Evolutionary conservation across 768 basidiomycete genomes (phyloP), one percentile per base, ranked within the genome.

Genomic region (Cystofilobasidium ferigula): DNA sequence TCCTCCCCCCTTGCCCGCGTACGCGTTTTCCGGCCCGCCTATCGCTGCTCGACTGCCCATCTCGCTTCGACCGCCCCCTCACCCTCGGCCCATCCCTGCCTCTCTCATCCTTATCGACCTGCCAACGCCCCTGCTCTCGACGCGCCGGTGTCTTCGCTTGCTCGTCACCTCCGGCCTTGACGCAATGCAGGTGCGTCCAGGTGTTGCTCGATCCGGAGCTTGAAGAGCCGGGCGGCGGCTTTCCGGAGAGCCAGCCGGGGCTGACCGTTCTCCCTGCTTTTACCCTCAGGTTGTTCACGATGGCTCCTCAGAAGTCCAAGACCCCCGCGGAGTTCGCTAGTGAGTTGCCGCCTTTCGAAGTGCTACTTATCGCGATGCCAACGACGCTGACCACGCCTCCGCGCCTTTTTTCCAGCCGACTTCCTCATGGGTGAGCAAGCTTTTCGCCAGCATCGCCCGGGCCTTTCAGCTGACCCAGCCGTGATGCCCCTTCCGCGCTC

Each of bases 341-440:
- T 89, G 30, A 61, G 70, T 73, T 57, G 53, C 34, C 22, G 38
- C 51, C 57, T 56, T 12, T 12, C 51, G 36, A 64, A 83, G 69
- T 22, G 43, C 56, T 7, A 20, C 48, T 61, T 48, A 48, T 34
- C 45, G 14, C 34, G 35, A 43, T 16, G 32, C 16, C 22, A 22
- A 1, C 35, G 35, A 26, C 10, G n/a, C 64, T 51, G 35, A 60
- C 63, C 64, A 61, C 42, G 61, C 40, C 10, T 35, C 26, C 14
- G 43, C 20, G n/a, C 40, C 14, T 58, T 51, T 36, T 30, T 24
- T 59, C 42, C 73, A 90, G 89, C 84, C 75, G 90, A 93, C 78
- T 93, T 93, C 84, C 77, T 92, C 80, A 93, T 93, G 90, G 90
- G 90, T 77, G 90, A 89, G 86, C 87, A 58, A 86, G 80, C 63